Base-by-base conservation (phyloP, 2,329 filamentous ascomycete genomes). In the Hypoxylon sp. region DNA sequence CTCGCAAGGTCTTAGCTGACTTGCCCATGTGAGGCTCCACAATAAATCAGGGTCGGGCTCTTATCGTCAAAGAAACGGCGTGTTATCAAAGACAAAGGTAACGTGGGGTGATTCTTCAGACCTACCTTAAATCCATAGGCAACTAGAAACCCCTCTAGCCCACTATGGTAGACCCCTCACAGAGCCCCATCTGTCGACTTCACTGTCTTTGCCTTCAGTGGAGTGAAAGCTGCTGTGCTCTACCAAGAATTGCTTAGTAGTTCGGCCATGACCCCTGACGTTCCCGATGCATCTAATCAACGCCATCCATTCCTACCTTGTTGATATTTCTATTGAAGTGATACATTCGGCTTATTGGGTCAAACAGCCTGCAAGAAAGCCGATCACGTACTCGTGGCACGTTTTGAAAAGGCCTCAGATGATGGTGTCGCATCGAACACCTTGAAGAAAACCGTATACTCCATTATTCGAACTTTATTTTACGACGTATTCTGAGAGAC, bases 11-110 rank as follows among this genome's bases (percentile, higher is more conserved):
- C 69, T 74, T 72, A 69, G 67, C 73, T 76, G 73, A 76, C 73
- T 70, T 75, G 74, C 63, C 70, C 74, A 76, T 75, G 74, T 75
- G 74, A 75, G 65, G 67, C 69, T 23, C 69, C 70, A 68, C 19
- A 63, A 59, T 59, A 57, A 67, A 67, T 58, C 52, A 67, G 60
- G 60, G 63, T 67, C 63, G 53, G 63, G 63, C 65, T 69, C 63
- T 72, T 72, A 72, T 72, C 70, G 48, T 56, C 34, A 48, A 65
- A 49, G 45, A 65, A 60, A 59, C 46, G 48, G 52, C 36, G 53
- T 52, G 53, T 56, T 63, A 63, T 60, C 6, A 30, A 56, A 61
- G 34, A 46, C 25, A 48, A 48, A 46, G 21, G 21, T 55, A 61
- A 34, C 61, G 57, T 68, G 65, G 51, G 61, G 61, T 64, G 49